phyloP scores from a whole-genome alignment of 2,329 filamentous ascomycete genomes.

The Podosphaera aphanis region DNA sequence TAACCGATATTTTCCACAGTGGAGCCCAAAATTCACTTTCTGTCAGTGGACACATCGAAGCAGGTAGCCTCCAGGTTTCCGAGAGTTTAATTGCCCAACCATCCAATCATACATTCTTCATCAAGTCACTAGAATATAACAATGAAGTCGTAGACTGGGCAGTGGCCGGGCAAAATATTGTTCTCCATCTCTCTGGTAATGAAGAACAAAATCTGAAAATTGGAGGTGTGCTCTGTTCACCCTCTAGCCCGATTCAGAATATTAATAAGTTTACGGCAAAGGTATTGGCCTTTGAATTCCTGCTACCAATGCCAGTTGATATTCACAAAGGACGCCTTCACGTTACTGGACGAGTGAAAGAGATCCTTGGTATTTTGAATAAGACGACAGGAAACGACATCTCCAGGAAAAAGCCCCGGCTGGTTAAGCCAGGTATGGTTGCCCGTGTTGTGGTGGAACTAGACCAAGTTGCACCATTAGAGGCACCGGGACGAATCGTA shows the following conservation, averaged over 20 bases:
- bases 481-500: slow-evolving; percentile 58
- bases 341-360: slow-evolving; percentile 47
- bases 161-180: slow-evolving; percentile 73
- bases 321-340: slow-evolving; percentile 71
- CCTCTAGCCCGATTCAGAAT: slow-evolving; percentile 41
- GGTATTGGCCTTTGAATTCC: slow-evolving; percentile 67
- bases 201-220: slow-evolving; percentile 61
- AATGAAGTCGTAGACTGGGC: slow-evolving; percentile 60
- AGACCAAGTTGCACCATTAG: slow-evolving; percentile 51
- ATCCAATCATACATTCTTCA: slow-evolving; percentile 52
- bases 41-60: slow-evolving; percentile 64
- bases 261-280: slow-evolving; percentile 58
- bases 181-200: slow-evolving; percentile 64
- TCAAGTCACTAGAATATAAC: slow-evolving; percentile 65
- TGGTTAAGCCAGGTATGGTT: slow-evolving; percentile 58
- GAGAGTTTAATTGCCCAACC: slow-evolving; percentile 63
- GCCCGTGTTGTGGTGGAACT: slow-evolving; percentile 58
- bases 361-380: slow-evolving; percentile 51
- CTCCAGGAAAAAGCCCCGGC: slow-evolving; percentile 53
- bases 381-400: slow-evolving; percentile 47
- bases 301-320: slow-evolving; percentile 75
- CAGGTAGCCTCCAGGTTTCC: slow-evolving; percentile 63
- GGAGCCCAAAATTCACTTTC: slow-evolving; percentile 63
- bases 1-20: slow-evolving; percentile 66
- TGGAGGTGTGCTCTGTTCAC: slow-evolving; percentile 68